A percentile compares a stretch with the other conserved stretches of the same genome.
Evolutionary conservation across 768 basidiomycete species (phyloP).

Genomic region (Leccinum rimulosum): DNA sequence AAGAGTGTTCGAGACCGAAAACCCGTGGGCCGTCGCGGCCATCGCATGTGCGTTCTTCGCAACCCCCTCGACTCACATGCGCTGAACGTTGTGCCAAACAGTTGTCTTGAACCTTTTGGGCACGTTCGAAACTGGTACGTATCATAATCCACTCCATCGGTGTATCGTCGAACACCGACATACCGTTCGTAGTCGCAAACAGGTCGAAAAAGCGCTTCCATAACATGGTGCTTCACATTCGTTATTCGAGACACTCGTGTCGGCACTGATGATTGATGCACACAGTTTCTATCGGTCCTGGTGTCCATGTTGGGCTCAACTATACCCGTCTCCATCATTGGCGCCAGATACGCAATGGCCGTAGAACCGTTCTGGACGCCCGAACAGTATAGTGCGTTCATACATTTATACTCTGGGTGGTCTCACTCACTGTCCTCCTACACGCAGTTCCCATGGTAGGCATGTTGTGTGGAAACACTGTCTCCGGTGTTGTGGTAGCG

Average conservation of each 20-base stretch:
- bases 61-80: not conserved
- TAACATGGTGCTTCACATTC: conserved; percentile 57
- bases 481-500: conserved; percentile 72
- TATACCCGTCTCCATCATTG: conserved; percentile 76
- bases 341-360: conserved; percentile 72
- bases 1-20: conserved; percentile 71
- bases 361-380: conserved; percentile 81
- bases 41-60: conserved; percentile 58
- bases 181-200: conserved; percentile 57
- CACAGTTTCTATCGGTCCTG: conserved; percentile 61
- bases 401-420: not conserved
- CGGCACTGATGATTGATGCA: conserved; percentile 9
- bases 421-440: conserved; percentile 1
- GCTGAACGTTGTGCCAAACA: conserved; percentile 20
- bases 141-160: not conserved
- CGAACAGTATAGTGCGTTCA: conserved; percentile 65
- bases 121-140: conserved; percentile 71
- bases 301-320: conserved; percentile 72
- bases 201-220: conserved; percentile 71
- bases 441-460: conserved; percentile 76
- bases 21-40: conserved; percentile 69
- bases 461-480: conserved; percentile 81
- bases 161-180: not conserved
- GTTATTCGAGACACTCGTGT: not conserved
- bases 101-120: conserved; percentile 74